phyloP scores from a whole-genome alignment of 2,329 filamentous ascomycete genomes.

The Aspergillus intermedius region DNA sequence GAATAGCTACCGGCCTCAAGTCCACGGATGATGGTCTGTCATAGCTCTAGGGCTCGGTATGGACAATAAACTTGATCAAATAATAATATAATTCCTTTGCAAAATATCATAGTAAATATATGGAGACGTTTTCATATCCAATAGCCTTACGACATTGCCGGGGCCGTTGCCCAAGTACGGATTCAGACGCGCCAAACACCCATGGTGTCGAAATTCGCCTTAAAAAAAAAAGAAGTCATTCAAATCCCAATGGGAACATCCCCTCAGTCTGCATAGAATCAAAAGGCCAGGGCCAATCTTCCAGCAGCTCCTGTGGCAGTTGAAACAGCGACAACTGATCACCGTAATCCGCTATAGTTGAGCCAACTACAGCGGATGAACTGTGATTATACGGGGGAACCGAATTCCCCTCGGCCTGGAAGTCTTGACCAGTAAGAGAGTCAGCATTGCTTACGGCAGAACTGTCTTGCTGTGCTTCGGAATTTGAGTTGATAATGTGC shows the following conservation, averaged over 20 bases:
- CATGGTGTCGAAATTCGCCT: neutral
- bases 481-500: neutral
- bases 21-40: no score
- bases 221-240: constrained; percentile 11
- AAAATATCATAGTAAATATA: neutral
- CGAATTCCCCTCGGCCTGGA: constrained; percentile 6
- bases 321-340: constrained; percentile 31
- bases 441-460: constrained; percentile 6
- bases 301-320: constrained; percentile 35
- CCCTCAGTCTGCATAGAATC: constrained; percentile 18
- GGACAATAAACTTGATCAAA: no score
- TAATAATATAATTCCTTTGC: neutral
- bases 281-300: constrained; percentile 37
- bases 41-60: no score
- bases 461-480: constrained; percentile 6
- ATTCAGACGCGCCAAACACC: neutral
- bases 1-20: no score
- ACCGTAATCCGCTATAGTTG: constrained; percentile 6
- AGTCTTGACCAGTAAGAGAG: constrained; percentile 2
- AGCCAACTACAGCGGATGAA: constrained; percentile 2
- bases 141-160: neutral
- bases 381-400: constrained; percentile 6
- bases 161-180: neutral
- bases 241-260: constrained; percentile 19
- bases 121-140: neutral